A percentile compares a stretch with the other conserved stretches of the same genome.
Conservation (phyloP, 768 basidiomycete genomes). For the Hemileccinum impolitum region DNA sequence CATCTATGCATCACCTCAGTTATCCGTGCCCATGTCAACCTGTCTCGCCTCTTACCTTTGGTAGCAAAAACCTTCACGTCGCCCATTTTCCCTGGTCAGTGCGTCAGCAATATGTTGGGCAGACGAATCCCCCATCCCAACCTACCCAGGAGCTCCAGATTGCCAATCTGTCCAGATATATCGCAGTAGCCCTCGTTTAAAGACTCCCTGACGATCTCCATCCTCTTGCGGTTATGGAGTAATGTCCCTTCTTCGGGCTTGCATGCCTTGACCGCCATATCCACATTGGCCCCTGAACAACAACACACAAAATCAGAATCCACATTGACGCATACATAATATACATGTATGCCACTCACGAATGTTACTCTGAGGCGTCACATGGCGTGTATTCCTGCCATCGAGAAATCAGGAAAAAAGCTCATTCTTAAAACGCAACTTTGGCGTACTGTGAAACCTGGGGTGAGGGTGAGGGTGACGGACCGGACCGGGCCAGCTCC, state of each 20-base stretch:
- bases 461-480: constrained; percentile 1
- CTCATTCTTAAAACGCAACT: background rate
- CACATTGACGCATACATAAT: background rate
- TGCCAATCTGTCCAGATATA: constrained; percentile 57
- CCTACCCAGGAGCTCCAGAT: constrained; percentile 62
- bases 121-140: background rate
- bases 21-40: background rate
- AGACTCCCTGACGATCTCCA: constrained; percentile 71
- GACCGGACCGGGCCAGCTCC: constrained; percentile 12
- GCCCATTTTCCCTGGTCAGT: constrained; percentile 53
- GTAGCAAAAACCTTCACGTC: constrained; percentile 61
- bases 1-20: constrained; percentile 41
- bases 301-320: background rate
- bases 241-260: constrained; percentile 61
- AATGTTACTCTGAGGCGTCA: constrained; percentile 44
- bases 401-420: background rate
- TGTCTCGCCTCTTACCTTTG: constrained; percentile 42
- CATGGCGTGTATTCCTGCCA: constrained; percentile 21
- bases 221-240: constrained; percentile 60
- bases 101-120: constrained; percentile 2
- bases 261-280: constrained; percentile 71
- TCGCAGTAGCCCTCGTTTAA: constrained; percentile 85
- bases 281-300: constrained; percentile 55
- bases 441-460: constrained; percentile 24
- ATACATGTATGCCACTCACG: constrained; percentile 26